These are phyloP conservation scores for Cladosporium oxysporum DNA, from an alignment of 2,329 filamentous ascomycete genomes.

Conservation along the genomic window DNA sequence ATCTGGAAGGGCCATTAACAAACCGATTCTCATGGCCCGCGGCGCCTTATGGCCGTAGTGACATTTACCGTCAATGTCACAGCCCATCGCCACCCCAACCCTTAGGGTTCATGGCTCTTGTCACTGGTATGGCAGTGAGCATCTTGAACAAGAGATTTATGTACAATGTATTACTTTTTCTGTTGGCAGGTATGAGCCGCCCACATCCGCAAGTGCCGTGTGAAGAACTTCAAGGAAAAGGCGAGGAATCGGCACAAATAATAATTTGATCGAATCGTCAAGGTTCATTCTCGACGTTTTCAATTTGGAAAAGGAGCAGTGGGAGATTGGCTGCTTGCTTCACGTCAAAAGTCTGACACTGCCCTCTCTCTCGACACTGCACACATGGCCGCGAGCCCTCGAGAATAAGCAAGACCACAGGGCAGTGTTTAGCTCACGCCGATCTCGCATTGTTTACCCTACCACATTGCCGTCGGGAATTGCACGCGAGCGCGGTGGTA, in stretches of 20 bases:
- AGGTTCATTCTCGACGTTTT: neutral
- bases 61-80: neutral
- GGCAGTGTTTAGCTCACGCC: neutral
- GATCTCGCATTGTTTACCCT: neutral
- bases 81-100: neutral
- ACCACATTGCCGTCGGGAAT: neutral
- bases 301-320: neutral
- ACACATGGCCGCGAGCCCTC: neutral
- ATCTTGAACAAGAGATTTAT: neutral
- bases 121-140: neutral
- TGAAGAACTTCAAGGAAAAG: neutral
- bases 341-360: neutral
- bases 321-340: neutral
- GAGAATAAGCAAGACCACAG: neutral
- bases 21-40: neutral
- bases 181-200: neutral
- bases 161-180: neutral
- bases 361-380: neutral
- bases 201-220: neutral
- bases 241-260: neutral
- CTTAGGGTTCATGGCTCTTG: neutral
- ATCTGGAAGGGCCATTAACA: neutral
- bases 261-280: neutral
- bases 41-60: neutral
- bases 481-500: slow-evolving; percentile 9